Evolutionary conservation across 495 filamentous ascomycete species (phyloP), one percentile per base, ranked within the genome.

Genomic region (Hypomontagnella monticulosa): DNA sequence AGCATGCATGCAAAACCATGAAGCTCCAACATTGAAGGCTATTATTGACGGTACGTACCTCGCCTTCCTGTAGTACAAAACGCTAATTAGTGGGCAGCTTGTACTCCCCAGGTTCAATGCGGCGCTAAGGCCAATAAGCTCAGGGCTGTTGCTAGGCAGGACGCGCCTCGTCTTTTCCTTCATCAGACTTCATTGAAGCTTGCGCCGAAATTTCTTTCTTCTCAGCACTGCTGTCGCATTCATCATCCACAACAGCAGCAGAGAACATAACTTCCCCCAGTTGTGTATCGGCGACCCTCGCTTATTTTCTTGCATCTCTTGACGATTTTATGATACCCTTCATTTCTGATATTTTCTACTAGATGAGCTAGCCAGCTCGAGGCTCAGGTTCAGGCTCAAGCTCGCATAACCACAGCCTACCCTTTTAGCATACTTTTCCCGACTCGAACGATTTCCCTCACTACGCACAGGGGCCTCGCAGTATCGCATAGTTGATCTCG

Each of bases 251-350:
- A 10, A 65, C 32, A 30, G 36, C 36, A 50, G 27, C 19, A 37
- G 4, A 46, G 48, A 50, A 27, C 47, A 53, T 57, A 37, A 33
- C 48, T 58, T 53, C 36, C 10, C 54, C 6, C 44, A 38, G 40
- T 43, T 37, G 52, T 47, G 37, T 42, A 10, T 49, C 36, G 12
- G n/a, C 55, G 36, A 19, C 14, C 20, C 44, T 54, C 27, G 43
- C 50, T 50, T 18, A 20, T 60, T 44, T 58, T 67, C 42, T 48
- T 63, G 48, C 48, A 63, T 67, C 58, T 67, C 50, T 61, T 60
- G 43, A 53, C 41, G 23, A n/a, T 14, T 42, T 53, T 27, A 57
- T 62, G 64, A 67, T 62, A 62, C 58, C 53, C 64, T 54, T 49
- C 41, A 54, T 67, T 54, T 47, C 50, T 49, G 4, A 41, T n/a